phyloP scores from a whole-genome alignment of 1,139 yeast species.

The Nakaseomyces sp. region DNA sequence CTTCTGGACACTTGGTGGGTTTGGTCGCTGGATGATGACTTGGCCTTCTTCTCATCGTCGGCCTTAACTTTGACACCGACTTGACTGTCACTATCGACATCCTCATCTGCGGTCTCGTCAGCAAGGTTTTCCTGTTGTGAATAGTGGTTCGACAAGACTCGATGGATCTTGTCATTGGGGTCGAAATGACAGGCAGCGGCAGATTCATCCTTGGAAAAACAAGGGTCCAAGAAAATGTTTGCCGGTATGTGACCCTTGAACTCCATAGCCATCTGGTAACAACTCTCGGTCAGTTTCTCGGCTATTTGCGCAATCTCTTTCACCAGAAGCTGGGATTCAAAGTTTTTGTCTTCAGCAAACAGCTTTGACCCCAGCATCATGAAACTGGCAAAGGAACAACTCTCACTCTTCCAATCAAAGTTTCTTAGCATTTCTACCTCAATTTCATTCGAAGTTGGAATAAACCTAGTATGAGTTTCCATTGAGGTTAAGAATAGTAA shows the following conservation, averaged over 20 bases:
- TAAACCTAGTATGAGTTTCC: constrained; percentile 15
- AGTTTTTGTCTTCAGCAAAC: constrained; percentile 27
- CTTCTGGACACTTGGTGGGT: neutral
- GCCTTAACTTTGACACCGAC: constrained; percentile 2
- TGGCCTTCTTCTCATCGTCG: neutral
- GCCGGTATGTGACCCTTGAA: constrained; percentile 39
- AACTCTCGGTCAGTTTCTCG: constrained; percentile 55
- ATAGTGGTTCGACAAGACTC: neutral
- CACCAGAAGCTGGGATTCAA: constrained; percentile 11
- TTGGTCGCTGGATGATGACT: neutral
- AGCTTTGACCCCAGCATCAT: constrained; percentile 60
- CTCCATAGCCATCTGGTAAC: constrained; percentile 43
- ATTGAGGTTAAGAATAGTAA: constrained; percentile 24
- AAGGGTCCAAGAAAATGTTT: constrained; percentile 33
- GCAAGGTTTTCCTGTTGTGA: neutral
- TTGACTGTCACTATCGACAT: neutral
- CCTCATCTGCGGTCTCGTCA: constrained; percentile 1
- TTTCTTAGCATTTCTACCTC: constrained; percentile 24
- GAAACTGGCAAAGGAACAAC: constrained; percentile 71
- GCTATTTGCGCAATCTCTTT: constrained; percentile 51
- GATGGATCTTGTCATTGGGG: constrained; percentile 13
- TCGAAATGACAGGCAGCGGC: constrained; percentile 28
- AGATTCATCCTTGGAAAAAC: constrained; percentile 22
- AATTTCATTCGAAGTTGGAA: constrained; percentile 21
- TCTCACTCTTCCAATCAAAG: constrained; percentile 43